A percentile compares a stretch with the other conserved stretches of the same genome.
Evolutionary conservation across 345 rosid genomes (phyloP).

Genomic region (Psidium friedrichsthalianum): DNA sequence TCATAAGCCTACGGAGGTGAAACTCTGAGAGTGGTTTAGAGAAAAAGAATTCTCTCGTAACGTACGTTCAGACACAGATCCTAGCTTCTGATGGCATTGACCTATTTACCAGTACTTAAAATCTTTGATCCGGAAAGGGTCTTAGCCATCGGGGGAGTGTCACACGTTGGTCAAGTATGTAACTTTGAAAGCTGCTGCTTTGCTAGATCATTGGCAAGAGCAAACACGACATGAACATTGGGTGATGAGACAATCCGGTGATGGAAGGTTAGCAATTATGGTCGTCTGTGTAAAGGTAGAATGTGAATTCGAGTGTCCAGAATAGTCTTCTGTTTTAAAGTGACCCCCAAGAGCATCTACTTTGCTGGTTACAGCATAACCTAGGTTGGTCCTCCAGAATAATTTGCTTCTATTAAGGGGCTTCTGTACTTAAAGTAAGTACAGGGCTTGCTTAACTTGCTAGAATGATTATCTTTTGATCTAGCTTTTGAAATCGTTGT

Average conservation of each 20-base stretch:
- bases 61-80: conserved; percentile 19
- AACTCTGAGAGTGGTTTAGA: too few species aligned
- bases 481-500: too few species aligned
- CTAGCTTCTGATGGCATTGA: conserved; percentile 19
- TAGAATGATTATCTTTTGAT: not conserved
- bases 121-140: too few species aligned
- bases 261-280: not conserved
- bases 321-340: not conserved
- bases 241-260: not conserved
- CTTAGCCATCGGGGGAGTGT: too few species aligned
- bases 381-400: not conserved
- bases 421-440: not conserved
- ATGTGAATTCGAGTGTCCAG: not conserved
- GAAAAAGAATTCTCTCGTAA: conserved; percentile 10
- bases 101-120: too few species aligned
- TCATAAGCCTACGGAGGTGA: too few species aligned
- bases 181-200: conserved; percentile 1
- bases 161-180: conserved; percentile 26
- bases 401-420: not conserved
- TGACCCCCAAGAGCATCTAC: not conserved
- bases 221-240: not conserved
- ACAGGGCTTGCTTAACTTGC: not conserved
- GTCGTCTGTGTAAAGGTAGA: not conserved
- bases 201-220: not conserved
- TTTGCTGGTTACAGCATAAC: not conserved